Evolutionary conservation across 2,329 filamentous ascomycete genomes (phyloP).

Genomic region (Domatiomyces catenatus): DNA sequence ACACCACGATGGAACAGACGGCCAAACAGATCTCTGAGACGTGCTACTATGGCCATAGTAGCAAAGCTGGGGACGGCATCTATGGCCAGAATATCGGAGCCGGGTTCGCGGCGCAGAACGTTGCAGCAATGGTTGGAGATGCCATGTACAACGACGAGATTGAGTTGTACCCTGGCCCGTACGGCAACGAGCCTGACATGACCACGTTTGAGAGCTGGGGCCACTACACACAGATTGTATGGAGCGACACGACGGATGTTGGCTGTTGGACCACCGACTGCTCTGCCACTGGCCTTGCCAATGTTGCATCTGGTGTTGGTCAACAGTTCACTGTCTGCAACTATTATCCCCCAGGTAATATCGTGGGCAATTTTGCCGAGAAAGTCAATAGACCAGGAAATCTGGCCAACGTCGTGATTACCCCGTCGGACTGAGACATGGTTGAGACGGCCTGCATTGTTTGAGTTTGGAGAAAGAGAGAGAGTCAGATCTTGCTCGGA

Average conservation of each 20-base stretch:
- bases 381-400: slow-evolving; percentile 36
- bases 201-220: slow-evolving; percentile 51
- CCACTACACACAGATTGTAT: slow-evolving; percentile 63
- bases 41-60: slow-evolving; percentile 63
- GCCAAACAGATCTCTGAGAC: slow-evolving; percentile 48
- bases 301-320: slow-evolving; percentile 26
- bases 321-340: slow-evolving; percentile 79
- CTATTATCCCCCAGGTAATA: slow-evolving; percentile 57
- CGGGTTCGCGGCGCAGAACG: slow-evolving; percentile 39
- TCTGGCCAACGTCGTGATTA: slow-evolving; percentile 21
- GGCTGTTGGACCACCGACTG: slow-evolving; percentile 45
- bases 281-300: slow-evolving; percentile 24
- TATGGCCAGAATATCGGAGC: slow-evolving; percentile 92
- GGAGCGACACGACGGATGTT: slow-evolving; percentile 45
- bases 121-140: slow-evolving; percentile 57
- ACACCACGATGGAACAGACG: slow-evolving; percentile 44
- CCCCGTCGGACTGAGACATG: slow-evolving; percentile 1
- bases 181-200: slow-evolving; percentile 52
- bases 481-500: neutral
- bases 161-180: slow-evolving; percentile 33
- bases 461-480: neutral
- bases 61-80: slow-evolving; percentile 49
- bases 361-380: slow-evolving; percentile 35
- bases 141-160: slow-evolving; percentile 83
- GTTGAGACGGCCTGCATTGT: neutral